Base-by-base conservation (phyloP, 1,139 yeast species). In the Yamadazyma spencermartinsiae region DNA sequence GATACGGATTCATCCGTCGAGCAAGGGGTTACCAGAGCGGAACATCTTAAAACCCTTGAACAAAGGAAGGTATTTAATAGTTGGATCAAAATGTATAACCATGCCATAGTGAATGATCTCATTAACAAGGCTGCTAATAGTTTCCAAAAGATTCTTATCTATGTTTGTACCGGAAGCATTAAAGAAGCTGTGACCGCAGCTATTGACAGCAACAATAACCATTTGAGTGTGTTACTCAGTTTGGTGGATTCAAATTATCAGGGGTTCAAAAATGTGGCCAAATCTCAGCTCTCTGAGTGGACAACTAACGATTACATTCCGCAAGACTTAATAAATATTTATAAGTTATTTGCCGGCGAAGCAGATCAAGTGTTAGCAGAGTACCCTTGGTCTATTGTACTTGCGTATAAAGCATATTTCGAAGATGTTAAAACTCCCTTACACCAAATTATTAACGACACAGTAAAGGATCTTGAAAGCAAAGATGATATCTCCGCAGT, bases 171-270 rank as follows among this genome's bases (percentile, higher is more conserved):
- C 4, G 81, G 86, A 35, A 76, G 82, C 39, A 55, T 87, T 31
- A 64, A 72, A 9, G 66, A 68, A 23, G 97, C 98, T 1, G 71
- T 85, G 7, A 66, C 68, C 27, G 45, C 65, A 1, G 89, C 96
- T 0, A 61, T 81, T 4, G 65, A 72, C 16, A 61, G 83, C 0
- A 72, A 72, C 10, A 84, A 85, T 51, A 62, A 74, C 8, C 96
- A 89, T 56, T 61, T 90, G 25, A 80, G 95, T 0, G 80, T 78
- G 0, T 53, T 87, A 19, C 60, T 90, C n/a, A 74, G 96, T 0
- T 61, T 86, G 35, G 61, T 85, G 11, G 95, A 86, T 31, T 76
- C 92, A 0, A 81, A 83, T 46, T 86, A 82, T 49, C 69, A 70
- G 1, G 66, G 72, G 1, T 80, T 85, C 1, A 68, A 74, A 40